Base-by-base conservation (phyloP, 2,329 filamentous ascomycete species). In the Trichoderma guizhouense region DNA sequence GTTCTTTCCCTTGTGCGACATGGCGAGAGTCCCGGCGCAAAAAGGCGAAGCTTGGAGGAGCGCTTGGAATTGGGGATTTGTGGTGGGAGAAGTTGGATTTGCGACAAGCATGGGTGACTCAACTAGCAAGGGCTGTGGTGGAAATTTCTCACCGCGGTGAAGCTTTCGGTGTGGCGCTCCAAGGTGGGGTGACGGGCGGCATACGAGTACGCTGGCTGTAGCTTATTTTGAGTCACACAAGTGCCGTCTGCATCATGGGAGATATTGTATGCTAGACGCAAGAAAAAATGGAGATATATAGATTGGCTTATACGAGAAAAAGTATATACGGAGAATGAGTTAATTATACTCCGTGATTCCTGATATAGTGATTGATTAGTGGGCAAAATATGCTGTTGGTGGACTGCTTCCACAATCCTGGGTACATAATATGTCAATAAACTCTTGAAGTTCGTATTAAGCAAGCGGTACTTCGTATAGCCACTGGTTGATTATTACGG, bases 1-100 rank as follows among this genome's bases (percentile, higher is more conserved):
- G 69, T 78, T 80, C 78, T 84, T 81, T 74, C 82, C 80, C 79
- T 84, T 82, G 78, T 84, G 81, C 75, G 85, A 86, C 85, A 87
- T 87, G 57, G 72, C 74, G 39, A 34, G 32, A 32, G 32, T 71
- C 47, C 47, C 63, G 18, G 60, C 34, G 60, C 60, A 66, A 70
- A 57, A 28, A 51, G 32, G 34, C 32, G 32, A 32, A 30, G n/a
- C 34, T 65, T 64, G 71, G 73, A 61, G 71, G 75, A 72, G 61
- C 70, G 67, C 71, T 72, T 70, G 63, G 69, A 71, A 73, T 30
- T 71, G 69, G 51, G 61, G 70, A 67, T 64, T 58, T 60, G 24
- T 61, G 53, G 69, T 71, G 62, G 61, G 51, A 60, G 36, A 53
- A 53, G 47, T 30, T 65, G 63, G 67, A 68, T 39, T 69, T 64